Conservation (phyloP, 2,329 filamentous ascomycete species). For the Nigrograna mackinnonii region DNA sequence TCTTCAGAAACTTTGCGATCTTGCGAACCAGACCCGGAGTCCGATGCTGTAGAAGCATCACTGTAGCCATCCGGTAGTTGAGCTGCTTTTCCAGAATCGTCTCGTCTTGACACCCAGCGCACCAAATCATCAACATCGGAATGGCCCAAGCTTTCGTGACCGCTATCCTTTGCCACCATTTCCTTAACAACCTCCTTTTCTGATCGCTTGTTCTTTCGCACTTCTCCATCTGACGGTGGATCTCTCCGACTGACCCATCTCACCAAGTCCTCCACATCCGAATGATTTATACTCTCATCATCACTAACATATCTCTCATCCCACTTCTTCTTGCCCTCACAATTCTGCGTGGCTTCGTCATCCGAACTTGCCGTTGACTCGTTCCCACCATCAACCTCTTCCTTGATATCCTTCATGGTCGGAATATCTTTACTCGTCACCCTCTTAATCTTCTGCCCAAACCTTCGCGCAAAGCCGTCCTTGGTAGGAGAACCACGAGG, state of each 20-base stretch:
- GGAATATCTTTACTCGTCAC: constrained; percentile 31
- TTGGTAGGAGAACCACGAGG: constrained; percentile 14
- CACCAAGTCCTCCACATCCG: constrained; percentile 35
- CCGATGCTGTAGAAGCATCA: constrained; percentile 33
- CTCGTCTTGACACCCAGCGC: constrained; percentile 23
- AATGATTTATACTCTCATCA: constrained; percentile 27
- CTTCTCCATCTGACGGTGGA: constrained; percentile 30
- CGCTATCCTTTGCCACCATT: constrained; percentile 14
- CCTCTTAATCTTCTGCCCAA: constrained; percentile 27
- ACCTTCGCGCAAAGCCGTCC: constrained; percentile 23
- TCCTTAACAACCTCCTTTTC: background rate
- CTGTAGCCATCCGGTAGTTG: constrained; percentile 13
- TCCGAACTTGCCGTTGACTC: constrained; percentile 7
- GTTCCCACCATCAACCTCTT: constrained; percentile 1
- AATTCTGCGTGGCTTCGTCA: background rate
- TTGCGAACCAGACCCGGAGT: constrained; percentile 18
- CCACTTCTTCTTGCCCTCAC: background rate
- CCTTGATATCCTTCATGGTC: constrained; percentile 15
- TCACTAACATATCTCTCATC: background rate
- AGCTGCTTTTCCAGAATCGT: constrained; percentile 4
- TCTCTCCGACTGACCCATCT: constrained; percentile 37
- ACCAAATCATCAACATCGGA: constrained; percentile 38
- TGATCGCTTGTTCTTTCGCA: constrained; percentile 1
- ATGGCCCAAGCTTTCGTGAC: constrained; percentile 29
- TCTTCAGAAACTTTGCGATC: constrained; percentile 11